Percentiles rank a stretch among this genome's conserved stretches.
phyloP scores from a whole-genome alignment of 495 filamentous ascomycete genomes.

The Darksidea phi region DNA sequence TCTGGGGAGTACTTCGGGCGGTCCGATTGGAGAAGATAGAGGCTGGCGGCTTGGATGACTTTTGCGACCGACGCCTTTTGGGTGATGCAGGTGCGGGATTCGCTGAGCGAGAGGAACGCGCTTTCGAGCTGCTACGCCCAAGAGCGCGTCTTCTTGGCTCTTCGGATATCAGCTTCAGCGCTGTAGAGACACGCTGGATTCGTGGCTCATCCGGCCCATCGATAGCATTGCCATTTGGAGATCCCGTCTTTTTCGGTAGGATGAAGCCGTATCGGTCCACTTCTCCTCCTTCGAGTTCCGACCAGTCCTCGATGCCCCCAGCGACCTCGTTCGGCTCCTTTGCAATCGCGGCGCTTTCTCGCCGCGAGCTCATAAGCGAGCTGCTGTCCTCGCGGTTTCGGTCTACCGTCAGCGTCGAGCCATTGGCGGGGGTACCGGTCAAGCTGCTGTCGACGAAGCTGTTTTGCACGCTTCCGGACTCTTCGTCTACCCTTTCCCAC shows the following conservation, averaged over 20 bases:
- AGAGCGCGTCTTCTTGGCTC: conserved; percentile 57
- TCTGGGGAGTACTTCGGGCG: conserved; percentile 23
- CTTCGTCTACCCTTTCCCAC: conserved; percentile 46
- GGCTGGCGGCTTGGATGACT: conserved; percentile 23
- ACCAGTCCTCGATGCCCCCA: conserved; percentile 94
- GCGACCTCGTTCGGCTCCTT: conserved; percentile 63
- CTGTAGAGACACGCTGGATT: conserved; percentile 66
- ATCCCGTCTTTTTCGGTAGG: conserved; percentile 45
- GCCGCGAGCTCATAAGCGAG: conserved; percentile 24
- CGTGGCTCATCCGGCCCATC: conserved; percentile 47
- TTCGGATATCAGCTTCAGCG: conserved; percentile 62
- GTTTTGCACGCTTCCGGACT: conserved; percentile 57
- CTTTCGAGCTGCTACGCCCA: conserved; percentile 52
- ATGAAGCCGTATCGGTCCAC: conserved; percentile 98
- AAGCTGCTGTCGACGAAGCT: conserved; percentile 50
- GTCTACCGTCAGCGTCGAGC: conserved; percentile 29
- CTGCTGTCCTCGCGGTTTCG: conserved; percentile 2
- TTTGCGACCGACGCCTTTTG: conserved; percentile 47
- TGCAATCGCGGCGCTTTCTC: conserved; percentile 41
- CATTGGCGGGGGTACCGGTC: conserved; percentile 41
- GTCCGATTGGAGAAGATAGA: conserved; percentile 36
- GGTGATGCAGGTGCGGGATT: conserved; percentile 46
- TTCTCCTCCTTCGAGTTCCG: conserved; percentile 79
- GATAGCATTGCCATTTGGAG: conserved; percentile 14
- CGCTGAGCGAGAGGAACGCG: conserved; percentile 38